Evolutionary conservation across 306 rosid genomes (phyloP).

Genomic region (Acacia acuminata): DNA sequence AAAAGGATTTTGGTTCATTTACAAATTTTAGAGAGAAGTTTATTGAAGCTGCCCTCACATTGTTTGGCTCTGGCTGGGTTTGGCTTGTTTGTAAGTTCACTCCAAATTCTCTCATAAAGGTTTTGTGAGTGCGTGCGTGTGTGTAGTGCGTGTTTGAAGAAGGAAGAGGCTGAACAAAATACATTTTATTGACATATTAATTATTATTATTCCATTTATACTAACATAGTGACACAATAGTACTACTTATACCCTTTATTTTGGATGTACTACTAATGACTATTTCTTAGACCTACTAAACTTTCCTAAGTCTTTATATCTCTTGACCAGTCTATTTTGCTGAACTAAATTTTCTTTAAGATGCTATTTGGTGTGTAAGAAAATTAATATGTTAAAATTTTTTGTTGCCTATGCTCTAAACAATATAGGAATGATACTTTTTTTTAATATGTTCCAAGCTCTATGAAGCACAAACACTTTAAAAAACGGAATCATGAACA

Average conservation of each 20-base stretch:
- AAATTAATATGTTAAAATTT: neutral
- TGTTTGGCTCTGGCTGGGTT: conserved; percentile 98
- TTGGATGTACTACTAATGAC: neutral
- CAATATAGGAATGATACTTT: neutral
- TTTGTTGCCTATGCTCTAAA: neutral
- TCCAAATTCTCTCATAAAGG: conserved; percentile 3
- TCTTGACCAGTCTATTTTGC: neutral
- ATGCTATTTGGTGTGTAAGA: neutral
- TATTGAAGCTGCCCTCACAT: conserved; percentile 63
- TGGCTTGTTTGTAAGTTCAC: conserved; percentile 94
- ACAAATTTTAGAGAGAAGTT: conserved; percentile 74
- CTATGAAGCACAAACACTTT: neutral
- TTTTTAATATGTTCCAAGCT: neutral
- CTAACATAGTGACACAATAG: neutral
- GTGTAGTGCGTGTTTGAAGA: neutral
- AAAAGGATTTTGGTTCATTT: conserved; percentile 93
- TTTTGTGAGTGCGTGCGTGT: neutral
- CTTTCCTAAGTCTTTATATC: neutral
- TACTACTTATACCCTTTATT: neutral
- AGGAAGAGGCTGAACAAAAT: neutral
- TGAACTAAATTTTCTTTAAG: neutral
- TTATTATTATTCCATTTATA: neutral
- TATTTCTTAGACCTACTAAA: neutral
- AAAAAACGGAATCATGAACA: neutral
- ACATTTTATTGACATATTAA: neutral